phyloP scores from a whole-genome alignment of 768 basidiomycete genomes.

The Rhodotorula graminis region DNA sequence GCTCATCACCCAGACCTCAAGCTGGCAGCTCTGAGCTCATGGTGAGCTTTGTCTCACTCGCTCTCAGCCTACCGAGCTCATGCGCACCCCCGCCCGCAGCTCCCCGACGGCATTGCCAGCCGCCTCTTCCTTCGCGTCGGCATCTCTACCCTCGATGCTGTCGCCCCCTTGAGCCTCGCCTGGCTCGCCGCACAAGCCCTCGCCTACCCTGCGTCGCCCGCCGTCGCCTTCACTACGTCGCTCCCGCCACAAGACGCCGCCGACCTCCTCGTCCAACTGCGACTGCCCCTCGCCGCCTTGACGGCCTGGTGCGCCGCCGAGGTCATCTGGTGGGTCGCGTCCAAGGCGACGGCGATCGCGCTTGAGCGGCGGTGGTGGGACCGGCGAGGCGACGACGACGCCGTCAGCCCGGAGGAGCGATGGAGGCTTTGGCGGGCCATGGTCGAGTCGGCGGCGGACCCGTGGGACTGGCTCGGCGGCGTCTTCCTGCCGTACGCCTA shows the following conservation, averaged over 20 bases:
- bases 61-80: not conserved
- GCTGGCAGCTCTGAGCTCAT: not conserved
- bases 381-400: not conserved
- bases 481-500: slow-evolving; percentile 8
- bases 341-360: not conserved
- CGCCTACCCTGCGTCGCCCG: slow-evolving; percentile 21
- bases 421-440: slow-evolving; percentile 28
- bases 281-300: not conserved
- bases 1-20: too few relatives aligned
- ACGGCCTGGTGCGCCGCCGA: slow-evolving; percentile 12
- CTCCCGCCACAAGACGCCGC: not conserved
- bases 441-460: slow-evolving; percentile 18
- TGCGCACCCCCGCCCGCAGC: not conserved
- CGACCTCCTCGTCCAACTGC: slow-evolving; percentile 8
- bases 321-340: not conserved
- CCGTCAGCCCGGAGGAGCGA: slow-evolving; percentile 21
- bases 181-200: not conserved
- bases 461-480: slow-evolving; percentile 23
- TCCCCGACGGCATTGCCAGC: not conserved
- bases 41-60: not conserved
- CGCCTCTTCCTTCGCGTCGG: not conserved
- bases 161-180: not conserved
- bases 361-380: slow-evolving; percentile 16
- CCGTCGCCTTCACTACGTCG: slow-evolving; percentile 10
- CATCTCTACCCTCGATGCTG: not conserved